Percentiles rank a stretch among this genome's conserved stretches.
Conservation (phyloP, 2,329 filamentous ascomycete genomes). For the Fusarium beomiforme region DNA sequence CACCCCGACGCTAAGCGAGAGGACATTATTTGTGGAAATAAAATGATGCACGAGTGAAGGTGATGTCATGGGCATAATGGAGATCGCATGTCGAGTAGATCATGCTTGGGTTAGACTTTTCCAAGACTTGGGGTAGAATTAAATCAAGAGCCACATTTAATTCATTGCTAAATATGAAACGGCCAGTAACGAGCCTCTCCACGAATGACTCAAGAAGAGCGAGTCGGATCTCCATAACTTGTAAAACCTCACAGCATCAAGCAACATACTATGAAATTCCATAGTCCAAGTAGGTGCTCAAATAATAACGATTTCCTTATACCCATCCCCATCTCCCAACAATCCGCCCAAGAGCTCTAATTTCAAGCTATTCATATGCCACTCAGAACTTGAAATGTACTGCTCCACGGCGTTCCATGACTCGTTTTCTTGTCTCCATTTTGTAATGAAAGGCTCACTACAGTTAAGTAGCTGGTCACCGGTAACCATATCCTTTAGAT, state of each 20-base stretch:
- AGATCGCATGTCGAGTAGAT: not conserved
- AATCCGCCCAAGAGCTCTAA: not conserved
- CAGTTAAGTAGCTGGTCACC: fast-evolving
- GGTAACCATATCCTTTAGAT: no score
- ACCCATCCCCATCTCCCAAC: not conserved
- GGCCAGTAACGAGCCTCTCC: no score
- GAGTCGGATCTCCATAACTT: not conserved
- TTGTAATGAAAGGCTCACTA: fast-evolving
- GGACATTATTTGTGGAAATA: not conserved
- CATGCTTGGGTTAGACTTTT: not conserved
- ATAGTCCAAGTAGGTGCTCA: not conserved
- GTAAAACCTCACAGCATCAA: fast-evolving
- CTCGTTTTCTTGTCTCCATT: not conserved
- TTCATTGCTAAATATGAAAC: no score
- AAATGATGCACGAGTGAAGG: not conserved
- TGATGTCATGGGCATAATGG: not conserved
- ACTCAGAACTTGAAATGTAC: not conserved
- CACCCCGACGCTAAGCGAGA: not conserved
- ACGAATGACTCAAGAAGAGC: no score
- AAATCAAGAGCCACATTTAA: not conserved
- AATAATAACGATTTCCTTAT: not conserved
- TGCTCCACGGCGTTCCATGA: fast-evolving
- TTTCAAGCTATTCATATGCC: not conserved
- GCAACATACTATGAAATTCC: no score
- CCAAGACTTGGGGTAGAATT: not conserved